Conservation (phyloP, 2,329 filamentous ascomycete genomes). For the Cladophialophora chaetospira region DNA sequence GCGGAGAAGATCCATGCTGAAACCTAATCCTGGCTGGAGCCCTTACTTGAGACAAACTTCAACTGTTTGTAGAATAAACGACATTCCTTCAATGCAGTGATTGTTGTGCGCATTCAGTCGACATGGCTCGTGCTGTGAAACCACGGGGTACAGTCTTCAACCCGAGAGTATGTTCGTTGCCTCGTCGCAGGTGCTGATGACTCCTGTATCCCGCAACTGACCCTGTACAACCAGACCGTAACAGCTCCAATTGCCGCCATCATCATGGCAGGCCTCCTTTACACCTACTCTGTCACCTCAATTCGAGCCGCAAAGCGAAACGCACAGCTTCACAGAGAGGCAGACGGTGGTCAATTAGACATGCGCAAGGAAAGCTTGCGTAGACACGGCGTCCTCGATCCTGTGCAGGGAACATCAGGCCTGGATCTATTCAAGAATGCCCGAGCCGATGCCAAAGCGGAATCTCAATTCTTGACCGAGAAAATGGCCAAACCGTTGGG, state of each 20-base stretch:
- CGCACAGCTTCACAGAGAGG: slow-evolving; percentile 56
- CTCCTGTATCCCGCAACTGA: slow-evolving; percentile 3
- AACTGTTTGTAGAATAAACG: no score
- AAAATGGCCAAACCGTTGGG: slow-evolving; percentile 27
- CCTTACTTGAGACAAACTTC: no score
- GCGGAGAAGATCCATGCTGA: no score
- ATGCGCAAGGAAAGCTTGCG: slow-evolving; percentile 34
- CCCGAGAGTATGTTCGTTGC: slow-evolving; percentile 19
- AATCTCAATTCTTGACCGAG: slow-evolving; percentile 26
- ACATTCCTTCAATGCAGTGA: no score
- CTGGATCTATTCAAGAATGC: slow-evolving; percentile 30
- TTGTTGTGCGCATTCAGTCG: no score
- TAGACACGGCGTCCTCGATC: slow-evolving; percentile 31
- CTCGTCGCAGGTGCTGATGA: background rate
- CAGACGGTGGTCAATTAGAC: slow-evolving; percentile 35
- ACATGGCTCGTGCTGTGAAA: slow-evolving; percentile 21
- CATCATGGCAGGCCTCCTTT: slow-evolving; percentile 62
- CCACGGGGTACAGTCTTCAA: slow-evolving; percentile 19
- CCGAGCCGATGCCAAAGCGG: slow-evolving; percentile 23
- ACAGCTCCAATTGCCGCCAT: slow-evolving; percentile 64
- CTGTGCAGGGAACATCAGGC: slow-evolving; percentile 31
- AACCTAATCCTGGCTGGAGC: no score
- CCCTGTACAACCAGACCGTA: slow-evolving; percentile 49
- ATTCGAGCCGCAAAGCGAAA: slow-evolving; percentile 69
- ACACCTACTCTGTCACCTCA: slow-evolving; percentile 63